Percentiles rank a stretch among this genome's conserved stretches.
phyloP scores from a whole-genome alignment of 2,329 filamentous ascomycete species.

The Diaporthe velutina region DNA sequence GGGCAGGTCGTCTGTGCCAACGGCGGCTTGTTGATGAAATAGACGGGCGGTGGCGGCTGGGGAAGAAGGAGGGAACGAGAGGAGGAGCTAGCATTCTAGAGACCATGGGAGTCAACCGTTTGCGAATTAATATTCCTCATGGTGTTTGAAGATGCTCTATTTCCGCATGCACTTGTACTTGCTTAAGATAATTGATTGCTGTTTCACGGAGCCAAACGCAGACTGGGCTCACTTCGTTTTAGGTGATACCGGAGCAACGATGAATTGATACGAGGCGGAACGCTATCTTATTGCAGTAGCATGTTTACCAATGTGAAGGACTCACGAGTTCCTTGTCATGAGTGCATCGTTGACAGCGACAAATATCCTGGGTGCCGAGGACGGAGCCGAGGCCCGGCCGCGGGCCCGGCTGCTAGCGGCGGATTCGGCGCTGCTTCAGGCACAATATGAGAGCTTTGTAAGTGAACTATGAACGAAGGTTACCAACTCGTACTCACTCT shows the following conservation, averaged over 20 bases:
- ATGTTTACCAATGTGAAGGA: background rate
- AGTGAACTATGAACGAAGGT: background rate
- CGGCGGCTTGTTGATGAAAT: constrained; percentile 73
- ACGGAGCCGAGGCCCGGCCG: background rate
- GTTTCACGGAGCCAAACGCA: background rate
- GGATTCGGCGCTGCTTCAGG: background rate
- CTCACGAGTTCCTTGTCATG: no score
- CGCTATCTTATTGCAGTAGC: background rate
- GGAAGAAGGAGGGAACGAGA: background rate
- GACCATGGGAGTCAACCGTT: background rate
- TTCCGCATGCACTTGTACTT: no score
- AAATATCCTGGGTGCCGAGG: background rate
- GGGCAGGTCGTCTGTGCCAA: constrained; percentile 86
- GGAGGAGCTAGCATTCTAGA: background rate
- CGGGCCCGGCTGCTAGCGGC: constrained; percentile 9
- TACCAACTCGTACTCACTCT: background rate
- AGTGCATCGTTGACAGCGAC: background rate
- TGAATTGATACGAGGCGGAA: background rate
- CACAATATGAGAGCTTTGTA: background rate
- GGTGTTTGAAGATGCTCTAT: background rate
- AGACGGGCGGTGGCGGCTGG: background rate
- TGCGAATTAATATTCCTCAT: background rate
- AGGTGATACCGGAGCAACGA: background rate
- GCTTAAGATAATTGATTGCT: background rate
- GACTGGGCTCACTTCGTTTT: background rate